Evolutionary conservation across 2,329 filamentous ascomycete genomes (phyloP), one percentile per base, ranked within the genome.

Genomic region (Penicillium glabrum): DNA sequence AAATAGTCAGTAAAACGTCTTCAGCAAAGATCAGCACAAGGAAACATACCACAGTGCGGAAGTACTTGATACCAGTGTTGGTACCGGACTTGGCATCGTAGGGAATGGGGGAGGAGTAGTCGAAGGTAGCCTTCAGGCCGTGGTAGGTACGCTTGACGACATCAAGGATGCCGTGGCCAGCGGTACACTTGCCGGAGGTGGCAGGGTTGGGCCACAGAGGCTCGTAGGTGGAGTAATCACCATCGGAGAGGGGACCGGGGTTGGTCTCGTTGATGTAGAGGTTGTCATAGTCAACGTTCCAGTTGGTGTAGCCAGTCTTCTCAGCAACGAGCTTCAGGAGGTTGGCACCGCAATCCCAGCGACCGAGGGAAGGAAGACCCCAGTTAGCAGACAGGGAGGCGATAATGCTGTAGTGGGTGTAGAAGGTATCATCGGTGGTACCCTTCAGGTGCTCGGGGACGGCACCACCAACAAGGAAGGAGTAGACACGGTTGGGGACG

Each of bases 391-490:
- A 76, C 10, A 88, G 82, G 19, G 87, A 86, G n/a, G 88, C 76
- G 60, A 90, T 81, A 64, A 83, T 80, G 9, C 84, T 88, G 79
- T 90, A 90, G 77, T 90, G 88, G 72, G 87, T 86, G 78, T 90
- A 90, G 73, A 85, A 93, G 68, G 79, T 84, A 65, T 76, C 67
- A 72, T 96, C 90, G 2, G 79, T 85, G 24, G 88, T 91, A 54
- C 88, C 88, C 43, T 85, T 76, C 1, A 89, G 81, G n/a, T 82
- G 51, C 5, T 78, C 51, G 11, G 89, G 88, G 2, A 96, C 75
- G n/a, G 86, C 87, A 57, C 89, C 89, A 16, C 90, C 91, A 3
- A 95, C 77, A 0, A 95, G 82, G 62, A 95, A 81, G 60, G 79
- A 84, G 58, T 90, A 83, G 51, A 95, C 82, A 41, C 81, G 80